A percentile compares a stretch with the other conserved stretches of the same genome.
These are phyloP conservation scores for Pharnaceum exiguum DNA, from an alignment of 148 eudicot genomes.

Conservation along the genomic window DNA sequence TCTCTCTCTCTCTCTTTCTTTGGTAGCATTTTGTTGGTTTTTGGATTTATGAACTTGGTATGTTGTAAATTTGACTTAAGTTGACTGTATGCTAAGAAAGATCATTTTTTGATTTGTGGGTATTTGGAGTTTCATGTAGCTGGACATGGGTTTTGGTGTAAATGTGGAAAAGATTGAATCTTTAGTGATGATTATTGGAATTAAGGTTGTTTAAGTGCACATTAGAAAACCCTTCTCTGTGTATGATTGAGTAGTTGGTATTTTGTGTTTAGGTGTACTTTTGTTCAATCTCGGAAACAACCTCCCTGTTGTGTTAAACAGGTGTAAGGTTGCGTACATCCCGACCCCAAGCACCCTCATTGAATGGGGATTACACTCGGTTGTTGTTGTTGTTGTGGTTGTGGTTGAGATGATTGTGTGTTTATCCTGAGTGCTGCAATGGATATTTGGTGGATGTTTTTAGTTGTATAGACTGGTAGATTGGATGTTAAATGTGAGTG, in stretches of 20 bases:
- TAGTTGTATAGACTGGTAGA: too few species aligned
- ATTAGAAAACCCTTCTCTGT: background rate
- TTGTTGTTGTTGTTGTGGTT: too few species aligned
- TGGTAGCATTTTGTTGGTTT: constrained; percentile 17
- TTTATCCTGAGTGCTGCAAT: too few species aligned
- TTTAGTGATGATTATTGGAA: background rate
- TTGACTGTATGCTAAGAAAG: background rate
- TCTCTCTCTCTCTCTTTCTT: constrained; percentile 16
- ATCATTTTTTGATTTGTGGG: background rate
- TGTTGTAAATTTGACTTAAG: background rate
- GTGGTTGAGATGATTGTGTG: background rate
- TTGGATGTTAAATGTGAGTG: too few species aligned
- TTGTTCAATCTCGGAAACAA: too few species aligned
- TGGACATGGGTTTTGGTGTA: background rate
- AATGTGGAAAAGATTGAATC: background rate
- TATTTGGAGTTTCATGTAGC: background rate
- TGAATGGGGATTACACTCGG: too few species aligned
- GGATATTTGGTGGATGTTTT: too few species aligned
- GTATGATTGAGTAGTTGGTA: background rate
- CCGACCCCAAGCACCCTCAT: too few species aligned
- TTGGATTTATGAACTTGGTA: background rate
- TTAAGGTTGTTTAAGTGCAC: background rate
- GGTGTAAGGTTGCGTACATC: too few species aligned
- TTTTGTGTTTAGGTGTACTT: background rate
- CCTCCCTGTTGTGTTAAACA: too few species aligned